Conservation (phyloP, 108 stramenopile species). For the Fistulifera pelliculosa region DNA sequence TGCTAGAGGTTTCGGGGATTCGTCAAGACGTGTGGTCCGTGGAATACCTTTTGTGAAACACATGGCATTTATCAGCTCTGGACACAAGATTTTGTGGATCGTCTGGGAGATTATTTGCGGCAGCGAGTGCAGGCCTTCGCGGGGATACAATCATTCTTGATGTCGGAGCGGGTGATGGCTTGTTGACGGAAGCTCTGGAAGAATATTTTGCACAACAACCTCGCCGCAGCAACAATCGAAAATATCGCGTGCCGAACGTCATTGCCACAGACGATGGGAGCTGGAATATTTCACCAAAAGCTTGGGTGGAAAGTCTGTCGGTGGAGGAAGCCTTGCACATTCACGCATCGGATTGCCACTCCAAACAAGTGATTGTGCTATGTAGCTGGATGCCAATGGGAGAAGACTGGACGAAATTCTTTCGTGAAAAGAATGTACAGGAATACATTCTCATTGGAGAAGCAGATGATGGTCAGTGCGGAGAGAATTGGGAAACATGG, state of each 20-base stretch:
- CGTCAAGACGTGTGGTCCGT: slow-evolving; percentile 41
- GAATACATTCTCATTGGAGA: slow-evolving; percentile 86
- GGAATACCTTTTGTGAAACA: slow-evolving; percentile 72
- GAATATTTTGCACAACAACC: slow-evolving; percentile 27
- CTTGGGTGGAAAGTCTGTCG: slow-evolving; percentile 42
- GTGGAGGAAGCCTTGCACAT: slow-evolving; percentile 46
- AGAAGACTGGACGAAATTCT: slow-evolving; percentile 63
- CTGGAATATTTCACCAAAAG: slow-evolving; percentile 49
- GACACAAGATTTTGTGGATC: slow-evolving; percentile 62
- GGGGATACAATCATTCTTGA: slow-evolving; percentile 51
- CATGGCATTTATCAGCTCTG: slow-evolving; percentile 70
- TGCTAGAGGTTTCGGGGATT: slow-evolving; percentile 43
- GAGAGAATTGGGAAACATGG: slow-evolving; percentile 76
- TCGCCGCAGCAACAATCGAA: slow-evolving; percentile 5
- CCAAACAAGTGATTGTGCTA: slow-evolving; percentile 47
- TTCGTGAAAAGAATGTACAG: slow-evolving; percentile 44
- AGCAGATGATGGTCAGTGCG: slow-evolving; percentile 69
- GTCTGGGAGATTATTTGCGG: slow-evolving; percentile 59
- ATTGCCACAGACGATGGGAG: slow-evolving; percentile 75
- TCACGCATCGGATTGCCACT: slow-evolving; percentile 18
- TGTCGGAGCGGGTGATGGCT: slow-evolving; percentile 80
- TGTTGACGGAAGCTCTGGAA: slow-evolving; percentile 49
- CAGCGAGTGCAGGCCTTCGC: neutral
- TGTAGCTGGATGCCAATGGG: slow-evolving; percentile 84
- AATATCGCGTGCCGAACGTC: slow-evolving; percentile 21